Conservation (phyloP, 1,284 basidiomycete species). For the Cerioporus squamosus region DNA sequence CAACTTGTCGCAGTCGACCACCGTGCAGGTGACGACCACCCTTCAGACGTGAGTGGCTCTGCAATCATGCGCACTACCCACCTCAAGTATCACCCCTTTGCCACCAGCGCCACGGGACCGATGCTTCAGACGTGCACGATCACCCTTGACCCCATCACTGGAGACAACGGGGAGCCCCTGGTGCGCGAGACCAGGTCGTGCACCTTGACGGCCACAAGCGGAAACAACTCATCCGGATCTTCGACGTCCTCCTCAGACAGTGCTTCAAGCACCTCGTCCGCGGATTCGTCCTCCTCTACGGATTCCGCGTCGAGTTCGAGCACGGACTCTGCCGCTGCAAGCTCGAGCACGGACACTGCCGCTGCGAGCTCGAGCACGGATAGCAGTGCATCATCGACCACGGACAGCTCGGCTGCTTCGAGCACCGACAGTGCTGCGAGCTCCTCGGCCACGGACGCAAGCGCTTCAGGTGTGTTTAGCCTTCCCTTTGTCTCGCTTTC, state of each 20-base stretch:
- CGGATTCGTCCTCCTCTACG: slow-evolving; percentile 2
- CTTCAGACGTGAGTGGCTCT: slow-evolving; percentile 39
- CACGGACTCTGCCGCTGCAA: background rate
- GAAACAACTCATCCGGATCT: slow-evolving; percentile 17
- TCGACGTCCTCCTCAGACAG: background rate
- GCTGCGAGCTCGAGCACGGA: background rate
- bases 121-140: slow-evolving; percentile 68
- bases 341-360: background rate
- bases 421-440: background rate
- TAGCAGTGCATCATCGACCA: background rate
- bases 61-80: background rate
- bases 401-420: slow-evolving; percentile 3
- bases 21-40: slow-evolving; percentile 34
- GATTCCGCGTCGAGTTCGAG: slow-evolving; percentile 8
- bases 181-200: slow-evolving; percentile 66
- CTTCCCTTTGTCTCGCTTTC: too few species aligned
- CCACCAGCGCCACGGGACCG: slow-evolving; percentile 44
- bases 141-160: slow-evolving; percentile 56
- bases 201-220: slow-evolving; percentile 39
- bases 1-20: slow-evolving; percentile 31
- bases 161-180: slow-evolving; percentile 49
- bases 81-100: background rate
- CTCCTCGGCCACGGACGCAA: background rate
- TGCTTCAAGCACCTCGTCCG: slow-evolving; percentile 20
- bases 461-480: background rate